Conservation (phyloP, 257 asterid species). For the Nemophila menziesii region DNA sequence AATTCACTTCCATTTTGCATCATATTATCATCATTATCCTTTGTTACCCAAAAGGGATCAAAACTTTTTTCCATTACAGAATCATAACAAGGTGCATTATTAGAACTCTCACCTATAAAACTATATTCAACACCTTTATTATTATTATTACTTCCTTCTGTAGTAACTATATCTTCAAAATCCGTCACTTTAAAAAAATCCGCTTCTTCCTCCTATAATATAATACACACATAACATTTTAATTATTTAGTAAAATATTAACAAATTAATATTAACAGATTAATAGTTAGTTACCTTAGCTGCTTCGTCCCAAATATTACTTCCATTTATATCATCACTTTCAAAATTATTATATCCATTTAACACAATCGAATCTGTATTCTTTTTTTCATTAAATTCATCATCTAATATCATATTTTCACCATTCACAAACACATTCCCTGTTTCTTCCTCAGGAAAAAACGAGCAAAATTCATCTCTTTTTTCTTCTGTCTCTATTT, state of each 20-base stretch:
- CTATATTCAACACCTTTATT: constrained; percentile 58
- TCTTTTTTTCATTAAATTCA: too few relatives aligned
- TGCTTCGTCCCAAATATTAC: too few relatives aligned
- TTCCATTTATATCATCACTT: too few relatives aligned
- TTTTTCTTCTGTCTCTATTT: constrained; percentile 23
- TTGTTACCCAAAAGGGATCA: constrained; percentile 60
- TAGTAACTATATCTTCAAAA: constrained; percentile 20
- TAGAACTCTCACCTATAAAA: constrained; percentile 52
- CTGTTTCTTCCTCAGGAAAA: constrained; percentile 43
- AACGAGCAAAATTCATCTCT: constrained; percentile 30
- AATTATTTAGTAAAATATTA: too few relatives aligned
- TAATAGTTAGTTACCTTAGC: too few relatives aligned
- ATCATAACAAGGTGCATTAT: constrained; percentile 26
- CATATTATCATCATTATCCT: constrained; percentile 44
- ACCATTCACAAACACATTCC: too few relatives aligned
- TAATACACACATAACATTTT: too few relatives aligned
- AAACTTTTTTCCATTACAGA: constrained; percentile 32
- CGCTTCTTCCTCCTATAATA: constrained; percentile 45
- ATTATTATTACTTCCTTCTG: constrained; percentile 31
- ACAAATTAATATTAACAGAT: too few relatives aligned
- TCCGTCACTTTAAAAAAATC: constrained; percentile 30
- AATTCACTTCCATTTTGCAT: constrained; percentile 30
- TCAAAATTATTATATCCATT: too few relatives aligned
- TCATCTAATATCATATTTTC: too few relatives aligned
- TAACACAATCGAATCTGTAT: too few relatives aligned